A percentile compares a stretch with the other conserved stretches of the same genome.
These are phyloP conservation scores for Xylaria flabelliformis DNA, from an alignment of 495 filamentous ascomycete genomes.

Conservation along the genomic window DNA sequence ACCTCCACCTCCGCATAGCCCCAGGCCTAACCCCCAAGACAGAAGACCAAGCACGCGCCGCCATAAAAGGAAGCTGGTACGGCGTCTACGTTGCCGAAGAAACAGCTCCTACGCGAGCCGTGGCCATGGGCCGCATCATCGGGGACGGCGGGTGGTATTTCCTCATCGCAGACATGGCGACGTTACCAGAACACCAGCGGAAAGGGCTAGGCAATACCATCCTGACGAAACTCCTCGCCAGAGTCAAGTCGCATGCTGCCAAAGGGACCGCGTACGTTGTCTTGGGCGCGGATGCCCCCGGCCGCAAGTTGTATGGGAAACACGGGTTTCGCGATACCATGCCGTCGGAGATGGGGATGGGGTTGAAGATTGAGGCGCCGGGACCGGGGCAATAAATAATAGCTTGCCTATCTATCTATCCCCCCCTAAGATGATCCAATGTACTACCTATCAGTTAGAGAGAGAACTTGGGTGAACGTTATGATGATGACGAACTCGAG, in stretches of 20 bases:
- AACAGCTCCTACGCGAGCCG: slow-evolving; percentile 34
- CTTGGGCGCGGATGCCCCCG: slow-evolving; percentile 54
- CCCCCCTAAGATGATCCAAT: too few species aligned
- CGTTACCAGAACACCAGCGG: slow-evolving; percentile 55
- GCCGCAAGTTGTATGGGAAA: slow-evolving; percentile 51
- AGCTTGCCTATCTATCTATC: neutral
- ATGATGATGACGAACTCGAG: too few species aligned
- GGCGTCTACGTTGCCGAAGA: slow-evolving; percentile 48
- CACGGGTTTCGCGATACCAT: slow-evolving; percentile 55
- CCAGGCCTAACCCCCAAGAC: slow-evolving; percentile 46
- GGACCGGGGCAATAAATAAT: neutral
- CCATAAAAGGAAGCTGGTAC: slow-evolving; percentile 49
- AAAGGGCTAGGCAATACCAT: slow-evolving; percentile 57
- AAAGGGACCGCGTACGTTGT: slow-evolving; percentile 51
- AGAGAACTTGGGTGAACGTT: too few species aligned
- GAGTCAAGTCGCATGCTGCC: slow-evolving; percentile 49
- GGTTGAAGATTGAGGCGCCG: neutral
- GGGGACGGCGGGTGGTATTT: slow-evolving; percentile 63
- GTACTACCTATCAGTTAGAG: too few species aligned
- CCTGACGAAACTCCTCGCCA: slow-evolving; percentile 48
- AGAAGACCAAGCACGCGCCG: slow-evolving; percentile 44
- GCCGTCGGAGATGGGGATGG: slow-evolving; percentile 10
- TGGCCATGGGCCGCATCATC: slow-evolving; percentile 60
- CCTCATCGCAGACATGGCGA: slow-evolving; percentile 60
- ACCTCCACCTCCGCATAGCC: slow-evolving; percentile 47